Evolutionary conservation across 2,329 filamentous ascomycete species (phyloP), one percentile per base, ranked within the genome.

Genomic region (Aspergillus novoparasiticus): DNA sequence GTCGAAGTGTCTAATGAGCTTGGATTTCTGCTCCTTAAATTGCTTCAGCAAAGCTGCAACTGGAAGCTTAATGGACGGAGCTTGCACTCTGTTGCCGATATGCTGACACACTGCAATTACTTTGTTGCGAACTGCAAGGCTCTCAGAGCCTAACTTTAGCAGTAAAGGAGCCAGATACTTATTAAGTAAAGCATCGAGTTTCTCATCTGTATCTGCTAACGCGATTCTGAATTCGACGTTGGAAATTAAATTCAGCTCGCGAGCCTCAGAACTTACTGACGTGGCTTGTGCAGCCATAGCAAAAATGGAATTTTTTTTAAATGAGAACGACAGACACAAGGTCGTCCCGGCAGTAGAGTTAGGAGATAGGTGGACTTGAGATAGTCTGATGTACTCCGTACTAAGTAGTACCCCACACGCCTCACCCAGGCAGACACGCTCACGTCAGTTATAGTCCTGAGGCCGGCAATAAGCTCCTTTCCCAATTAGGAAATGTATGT

Each of bases 201-300:
- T 96, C 66, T 87, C 84, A 75, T 97, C 94, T 58, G 93, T 89
- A 70, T 93, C 91, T 32, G 94, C 90, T 58, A 94, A 87, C 32
- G 87, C 90, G 72, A 97, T 95, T 67, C 89, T 87, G 73, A 95
- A 87, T 77, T 96, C 93, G 53, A 96, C 90, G 74, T 92, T 94
- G 72, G 91, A 91, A 58, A 97, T 87, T 65, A 97, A 86, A 68
- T 88, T 87, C 69, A 96, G 84, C 84, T 97, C 93, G 66, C 89
- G 87, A 77, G 90, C 78, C 64, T 80, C 78, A 61, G 72, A 66
- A 72, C 72, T 79, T 68, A 71, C 72, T 61, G 73, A 69, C 43
- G 63, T 66, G 48, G 68, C 53, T 62, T 73, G 72, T 63, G 74
- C 68, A 66, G 76, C 73, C 76, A 79, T 78, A 56, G 64, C 67